Evolutionary conservation across 495 filamentous ascomycete genomes (phyloP).

Genomic region (Aspergillus bertholletiae): DNA sequence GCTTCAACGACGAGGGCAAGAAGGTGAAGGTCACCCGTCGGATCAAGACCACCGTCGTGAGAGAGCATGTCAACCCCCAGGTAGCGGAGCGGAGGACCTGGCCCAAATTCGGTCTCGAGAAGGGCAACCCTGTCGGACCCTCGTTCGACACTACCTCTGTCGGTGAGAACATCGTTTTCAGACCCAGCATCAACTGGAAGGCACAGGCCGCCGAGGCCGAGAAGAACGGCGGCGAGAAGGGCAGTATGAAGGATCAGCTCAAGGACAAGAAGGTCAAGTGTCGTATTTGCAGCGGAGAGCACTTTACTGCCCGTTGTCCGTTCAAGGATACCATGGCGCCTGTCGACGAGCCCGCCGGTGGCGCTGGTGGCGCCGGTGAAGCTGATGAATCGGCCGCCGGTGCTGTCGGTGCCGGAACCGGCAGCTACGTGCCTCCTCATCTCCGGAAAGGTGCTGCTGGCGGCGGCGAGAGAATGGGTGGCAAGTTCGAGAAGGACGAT

Average conservation of each 20-base stretch:
- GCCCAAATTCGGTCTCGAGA: conserved; percentile 89
- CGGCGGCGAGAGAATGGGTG: conserved; percentile 84
- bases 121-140: conserved; percentile 62
- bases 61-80: conserved; percentile 91
- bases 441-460: conserved; percentile 67
- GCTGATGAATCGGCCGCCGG: conserved; percentile 49
- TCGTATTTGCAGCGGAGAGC: conserved; percentile 95
- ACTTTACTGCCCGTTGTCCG: conserved; percentile 94
- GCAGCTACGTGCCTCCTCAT: conserved; percentile 90
- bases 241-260: conserved; percentile 80
- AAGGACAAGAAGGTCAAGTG: conserved; percentile 99
- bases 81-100: conserved; percentile 90
- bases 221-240: conserved; percentile 68
- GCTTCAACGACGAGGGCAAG: conserved; percentile 87
- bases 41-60: conserved; percentile 82
- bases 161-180: conserved; percentile 96
- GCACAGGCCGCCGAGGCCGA: conserved; percentile 78
- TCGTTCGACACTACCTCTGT: conserved; percentile 84
- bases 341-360: conserved; percentile 60
- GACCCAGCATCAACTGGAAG: conserved; percentile 86
- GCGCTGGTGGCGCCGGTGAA: conserved; percentile 46
- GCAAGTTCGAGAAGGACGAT: conserved; percentile 94
- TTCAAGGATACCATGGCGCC: conserved; percentile 82
- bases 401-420: conserved; percentile 62
- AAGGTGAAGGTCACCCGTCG: conserved; percentile 94